Conservation (phyloP, 176 grass and related monocot genomes). For the Canna indica region DNA sequence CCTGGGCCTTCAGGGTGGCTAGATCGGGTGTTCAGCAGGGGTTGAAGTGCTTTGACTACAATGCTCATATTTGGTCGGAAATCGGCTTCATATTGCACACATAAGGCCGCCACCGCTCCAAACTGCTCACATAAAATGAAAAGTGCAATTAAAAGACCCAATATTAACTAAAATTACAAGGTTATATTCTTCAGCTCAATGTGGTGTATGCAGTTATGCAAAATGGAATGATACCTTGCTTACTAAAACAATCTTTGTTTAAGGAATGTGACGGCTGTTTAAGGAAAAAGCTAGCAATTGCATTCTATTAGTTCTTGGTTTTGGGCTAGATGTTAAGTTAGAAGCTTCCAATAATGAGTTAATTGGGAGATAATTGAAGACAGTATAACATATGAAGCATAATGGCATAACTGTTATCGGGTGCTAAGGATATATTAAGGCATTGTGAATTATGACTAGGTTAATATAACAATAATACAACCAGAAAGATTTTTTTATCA, state of each 20-base stretch:
- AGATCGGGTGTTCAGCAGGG: neutral
- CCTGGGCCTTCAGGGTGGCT: neutral
- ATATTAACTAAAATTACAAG: neutral
- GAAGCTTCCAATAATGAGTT: no score
- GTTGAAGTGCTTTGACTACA: constrained; percentile 1
- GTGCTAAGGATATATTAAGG: no score
- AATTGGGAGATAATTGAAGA: neutral
- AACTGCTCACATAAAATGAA: neutral
- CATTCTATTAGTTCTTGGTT: no score
- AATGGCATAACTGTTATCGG: neutral
- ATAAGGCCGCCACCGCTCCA: neutral
- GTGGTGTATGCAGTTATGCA: neutral
- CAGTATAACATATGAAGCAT: neutral
- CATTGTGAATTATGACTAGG: no score
- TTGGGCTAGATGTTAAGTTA: no score
- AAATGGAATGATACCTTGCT: neutral
- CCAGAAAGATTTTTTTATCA: neutral
- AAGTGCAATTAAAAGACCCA: neutral
- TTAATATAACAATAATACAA: no score
- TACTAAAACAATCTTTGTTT: no score
- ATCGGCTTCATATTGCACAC: constrained; percentile 4
- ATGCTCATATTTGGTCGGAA: constrained; percentile 5
- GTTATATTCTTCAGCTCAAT: neutral
- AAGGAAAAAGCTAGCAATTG: no score
- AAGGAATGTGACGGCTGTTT: no score